phyloP scores from a whole-genome alignment of 148 eudicot species.

The Spergularia marina region DNA sequence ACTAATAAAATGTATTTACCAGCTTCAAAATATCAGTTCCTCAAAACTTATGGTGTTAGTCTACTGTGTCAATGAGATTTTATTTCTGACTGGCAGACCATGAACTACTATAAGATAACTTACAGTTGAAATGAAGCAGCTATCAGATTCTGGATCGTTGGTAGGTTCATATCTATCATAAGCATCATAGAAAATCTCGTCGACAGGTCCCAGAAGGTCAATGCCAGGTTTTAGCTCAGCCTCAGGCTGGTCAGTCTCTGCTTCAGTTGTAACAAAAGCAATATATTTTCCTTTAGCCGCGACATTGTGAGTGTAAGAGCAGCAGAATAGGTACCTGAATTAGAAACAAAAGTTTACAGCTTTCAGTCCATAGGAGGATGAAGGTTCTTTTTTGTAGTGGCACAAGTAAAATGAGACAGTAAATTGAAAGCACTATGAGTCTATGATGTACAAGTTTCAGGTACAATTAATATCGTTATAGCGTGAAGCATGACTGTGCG shows the following conservation, averaged over 20 bases:
- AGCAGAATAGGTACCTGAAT: slow-evolving; percentile 90
- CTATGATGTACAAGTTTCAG: no score
- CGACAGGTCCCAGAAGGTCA: slow-evolving; percentile 87
- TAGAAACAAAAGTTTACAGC: background rate
- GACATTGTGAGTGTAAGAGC: slow-evolving; percentile 92
- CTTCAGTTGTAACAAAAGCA: slow-evolving; percentile 87
- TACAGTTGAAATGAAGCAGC: slow-evolving; percentile 88
- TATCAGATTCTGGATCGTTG: slow-evolving; percentile 48
- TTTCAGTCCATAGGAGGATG: background rate
- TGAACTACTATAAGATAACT: slow-evolving; percentile 16
- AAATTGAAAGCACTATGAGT: background rate
- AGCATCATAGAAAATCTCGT: slow-evolving; percentile 77
- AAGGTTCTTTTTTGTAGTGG: no score
- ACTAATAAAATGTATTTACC: background rate
- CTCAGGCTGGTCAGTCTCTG: slow-evolving; percentile 90
- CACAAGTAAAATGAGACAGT: no score
- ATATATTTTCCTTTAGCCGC: slow-evolving; percentile 92
- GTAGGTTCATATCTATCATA: slow-evolving; percentile 84
- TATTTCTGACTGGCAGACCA: background rate
- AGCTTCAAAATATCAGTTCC: background rate
- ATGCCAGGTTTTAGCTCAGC: slow-evolving; percentile 81
- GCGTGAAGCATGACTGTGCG: no score
- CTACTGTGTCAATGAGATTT: background rate
- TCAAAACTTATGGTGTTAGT: background rate
- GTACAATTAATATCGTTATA: no score